Conservation (phyloP, 768 basidiomycete genomes). For the button mushroom (Agaricus bisporus) region DNA sequence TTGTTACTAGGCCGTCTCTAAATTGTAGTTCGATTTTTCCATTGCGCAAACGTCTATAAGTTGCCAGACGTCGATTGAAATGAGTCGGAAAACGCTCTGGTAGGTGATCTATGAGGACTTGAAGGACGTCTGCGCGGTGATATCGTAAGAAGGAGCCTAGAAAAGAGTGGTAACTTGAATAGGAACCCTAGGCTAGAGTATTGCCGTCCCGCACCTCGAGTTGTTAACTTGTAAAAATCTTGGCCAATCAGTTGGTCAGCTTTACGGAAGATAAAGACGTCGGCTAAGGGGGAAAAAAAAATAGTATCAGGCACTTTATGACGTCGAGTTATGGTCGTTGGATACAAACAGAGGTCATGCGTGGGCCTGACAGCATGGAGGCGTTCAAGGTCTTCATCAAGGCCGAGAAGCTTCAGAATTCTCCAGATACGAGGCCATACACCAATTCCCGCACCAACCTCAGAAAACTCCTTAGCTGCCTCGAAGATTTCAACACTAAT, state of each 20-base stretch:
- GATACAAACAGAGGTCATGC: conserved; percentile 18
- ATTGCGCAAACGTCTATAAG: conserved; percentile 26
- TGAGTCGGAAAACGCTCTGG: conserved; percentile 27
- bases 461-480: too few species aligned
- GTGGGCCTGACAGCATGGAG: conserved; percentile 19
- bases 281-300: neutral
- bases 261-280: conserved; percentile 21
- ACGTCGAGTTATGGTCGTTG: neutral
- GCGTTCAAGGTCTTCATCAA: conserved; percentile 27
- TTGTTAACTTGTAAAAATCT: conserved; percentile 16
- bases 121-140: conserved; percentile 47
- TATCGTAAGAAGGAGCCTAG: conserved; percentile 23
- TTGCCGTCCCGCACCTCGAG: conserved; percentile 12
- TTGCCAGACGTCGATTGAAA: conserved; percentile 35
- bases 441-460: too few species aligned
- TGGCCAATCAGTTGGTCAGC: conserved; percentile 16
- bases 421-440: conserved; percentile 40
- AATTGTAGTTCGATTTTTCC: conserved; percentile 31
- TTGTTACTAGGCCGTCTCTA: conserved; percentile 35
- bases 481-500: conserved; percentile 40
- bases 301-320: neutral
- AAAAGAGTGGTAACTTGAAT: neutral
- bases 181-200: neutral
- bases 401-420: conserved; percentile 31
- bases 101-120: conserved; percentile 39